Base-by-base conservation (phyloP, 2,329 filamentous ascomycete genomes). In the Taxawa tesnikishii region DNA sequence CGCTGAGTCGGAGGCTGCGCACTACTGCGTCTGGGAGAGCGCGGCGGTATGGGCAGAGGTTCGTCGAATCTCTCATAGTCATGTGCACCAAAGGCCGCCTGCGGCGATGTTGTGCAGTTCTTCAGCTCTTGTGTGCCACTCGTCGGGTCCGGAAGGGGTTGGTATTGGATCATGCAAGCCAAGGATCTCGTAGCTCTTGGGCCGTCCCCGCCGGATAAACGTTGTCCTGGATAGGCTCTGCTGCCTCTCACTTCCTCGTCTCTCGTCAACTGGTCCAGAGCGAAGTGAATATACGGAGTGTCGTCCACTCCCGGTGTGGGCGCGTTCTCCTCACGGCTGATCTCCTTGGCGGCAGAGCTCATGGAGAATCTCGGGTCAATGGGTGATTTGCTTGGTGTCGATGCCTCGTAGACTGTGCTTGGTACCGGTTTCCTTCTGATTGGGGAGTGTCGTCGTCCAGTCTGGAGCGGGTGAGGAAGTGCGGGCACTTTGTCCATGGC, bases 201-300 rank as follows among this genome's bases (percentile, higher is more conserved):
- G n/a, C n/a, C n/a, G n/a, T n/a, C n/a, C n/a, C n/a, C n/a, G n/a
- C n/a, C n/a, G n/a, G n/a, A n/a, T n/a, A n/a, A n/a, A n/a, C 50
- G n/a, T 50, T 57, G 34, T 48, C 49, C 66, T 63, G 33, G 66
- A 32, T 71, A 65, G 43, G 69, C 59, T 33, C 65, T 60, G 34
- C 67, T 62, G 7, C 68, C 66, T 36, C 63, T 58, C 5, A 75
- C 65, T 38, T 82, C 75, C 36, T 77, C 77, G 46, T 81, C 73
- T 29, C 79, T 68, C 5, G 84, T 92, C 44, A 96, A 63, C 40
- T 88, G 83, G 41, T 93, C 82, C 40, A 96, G 74, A 25, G 88
- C 87, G 53, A 90, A 92, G 41, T 80, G 80, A 41, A 94, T 83
- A 54, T 87, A 93, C 1, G 84, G 85, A 6, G 76, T 80, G 48